These are phyloP conservation scores for Vitis rotundifolia DNA, from an alignment of 164 flowering plant species.

Conservation along the genomic window DNA sequence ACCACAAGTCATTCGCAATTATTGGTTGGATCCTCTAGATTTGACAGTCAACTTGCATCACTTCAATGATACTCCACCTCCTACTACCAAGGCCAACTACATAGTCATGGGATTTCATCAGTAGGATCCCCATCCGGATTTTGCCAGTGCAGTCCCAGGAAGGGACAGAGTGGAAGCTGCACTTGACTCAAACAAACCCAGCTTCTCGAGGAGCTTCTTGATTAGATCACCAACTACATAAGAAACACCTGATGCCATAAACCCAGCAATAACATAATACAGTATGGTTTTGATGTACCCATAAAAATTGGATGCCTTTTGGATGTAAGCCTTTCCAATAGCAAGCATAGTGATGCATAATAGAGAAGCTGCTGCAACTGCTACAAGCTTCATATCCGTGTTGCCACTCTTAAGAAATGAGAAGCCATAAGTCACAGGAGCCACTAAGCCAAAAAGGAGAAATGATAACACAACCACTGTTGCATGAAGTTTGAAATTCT, in stretches of 20 bases:
- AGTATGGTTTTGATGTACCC: conserved; percentile 36
- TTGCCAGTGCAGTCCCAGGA: background rate
- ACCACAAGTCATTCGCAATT: no score
- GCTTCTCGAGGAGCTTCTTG: conserved; percentile 29
- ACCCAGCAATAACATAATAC: conserved; percentile 27
- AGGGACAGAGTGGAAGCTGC: conserved; percentile 3
- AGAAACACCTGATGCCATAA: conserved; percentile 40
- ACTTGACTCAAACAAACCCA: conserved; percentile 32
- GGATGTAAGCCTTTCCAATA: conserved; percentile 43
- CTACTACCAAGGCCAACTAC: no score
- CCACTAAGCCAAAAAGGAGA: conserved; percentile 33
- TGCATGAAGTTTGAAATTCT: background rate
- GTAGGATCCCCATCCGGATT: conserved; percentile 25
- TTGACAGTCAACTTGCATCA: no score
- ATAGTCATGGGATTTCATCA: conserved; percentile 7
- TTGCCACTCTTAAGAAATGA: conserved; percentile 39
- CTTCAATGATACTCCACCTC: no score
- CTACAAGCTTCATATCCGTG: conserved; percentile 41
- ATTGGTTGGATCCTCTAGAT: no score
- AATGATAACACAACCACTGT: conserved; percentile 2
- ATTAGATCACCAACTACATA: conserved; percentile 44
- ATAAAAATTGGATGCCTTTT: conserved; percentile 24
- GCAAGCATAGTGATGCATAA: conserved; percentile 46
- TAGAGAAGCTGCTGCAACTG: conserved; percentile 44
- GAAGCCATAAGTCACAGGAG: conserved; percentile 37